These are phyloP conservation scores for Suhomyces coccinellae DNA, from an alignment of 1,139 yeast genomes.

Conservation along the genomic window DNA sequence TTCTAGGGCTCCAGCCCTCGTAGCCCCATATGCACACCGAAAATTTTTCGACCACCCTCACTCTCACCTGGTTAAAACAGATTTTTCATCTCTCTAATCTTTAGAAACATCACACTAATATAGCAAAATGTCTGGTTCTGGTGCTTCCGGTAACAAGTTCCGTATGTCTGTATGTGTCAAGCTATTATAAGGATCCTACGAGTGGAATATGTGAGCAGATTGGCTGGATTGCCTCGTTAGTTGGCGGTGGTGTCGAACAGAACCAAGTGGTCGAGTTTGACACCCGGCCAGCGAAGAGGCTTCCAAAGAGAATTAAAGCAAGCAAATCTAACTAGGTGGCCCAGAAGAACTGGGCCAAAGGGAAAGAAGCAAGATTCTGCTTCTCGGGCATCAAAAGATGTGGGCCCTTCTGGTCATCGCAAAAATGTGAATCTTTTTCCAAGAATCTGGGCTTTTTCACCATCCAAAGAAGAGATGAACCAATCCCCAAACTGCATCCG, in stretches of 20 bases:
- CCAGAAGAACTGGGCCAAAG: neutral
- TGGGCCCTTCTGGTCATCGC: neutral
- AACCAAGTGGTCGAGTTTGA: neutral
- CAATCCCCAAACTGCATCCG: too few relatives aligned
- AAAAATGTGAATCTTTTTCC: too few relatives aligned
- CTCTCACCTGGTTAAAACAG: constrained; percentile 3
- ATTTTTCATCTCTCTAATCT: constrained; percentile 7
- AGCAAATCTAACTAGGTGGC: neutral
- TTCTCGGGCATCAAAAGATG: neutral
- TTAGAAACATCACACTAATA: constrained; percentile 14
- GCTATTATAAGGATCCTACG: neutral
- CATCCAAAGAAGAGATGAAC: too few relatives aligned
- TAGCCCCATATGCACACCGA: constrained; percentile 6
- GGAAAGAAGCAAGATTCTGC: neutral
- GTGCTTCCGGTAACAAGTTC: constrained; percentile 99
- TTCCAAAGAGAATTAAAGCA: neutral
- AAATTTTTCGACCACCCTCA: constrained; percentile 10
- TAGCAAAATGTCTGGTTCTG: constrained; percentile 72
- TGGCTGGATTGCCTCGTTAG: neutral
- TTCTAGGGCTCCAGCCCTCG: constrained; percentile 10
- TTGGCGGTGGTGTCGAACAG: neutral
- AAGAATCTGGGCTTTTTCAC: too few relatives aligned
- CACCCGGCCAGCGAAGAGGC: neutral
- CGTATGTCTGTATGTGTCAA: constrained; percentile 89
- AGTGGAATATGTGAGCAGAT: neutral